These are phyloP conservation scores for Goffeauzyma gilvescens DNA, from an alignment of 768 basidiomycete genomes.

Conservation along the genomic window DNA sequence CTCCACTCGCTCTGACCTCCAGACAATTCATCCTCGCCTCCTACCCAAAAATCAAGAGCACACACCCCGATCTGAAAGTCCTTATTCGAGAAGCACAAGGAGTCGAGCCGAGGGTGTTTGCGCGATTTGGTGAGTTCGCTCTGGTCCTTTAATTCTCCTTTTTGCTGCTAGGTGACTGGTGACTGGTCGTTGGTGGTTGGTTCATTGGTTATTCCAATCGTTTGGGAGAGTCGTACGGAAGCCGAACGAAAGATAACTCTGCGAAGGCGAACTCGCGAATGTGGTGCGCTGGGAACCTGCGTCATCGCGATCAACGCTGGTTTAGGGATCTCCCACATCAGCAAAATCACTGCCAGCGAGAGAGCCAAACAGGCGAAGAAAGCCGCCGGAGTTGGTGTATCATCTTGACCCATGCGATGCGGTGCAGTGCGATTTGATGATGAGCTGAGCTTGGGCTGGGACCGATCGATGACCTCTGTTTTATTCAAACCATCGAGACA, in stretches of 20 bases:
- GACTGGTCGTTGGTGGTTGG: neutral
- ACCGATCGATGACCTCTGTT: no score
- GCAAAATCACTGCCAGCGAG: no score
- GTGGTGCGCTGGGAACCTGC: neutral
- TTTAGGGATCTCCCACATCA: no score
- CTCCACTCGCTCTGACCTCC: no score
- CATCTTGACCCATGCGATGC: no score
- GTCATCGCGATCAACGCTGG: no score
- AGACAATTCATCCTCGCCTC: conserved; percentile 29
- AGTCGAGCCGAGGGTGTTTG: conserved; percentile 27
- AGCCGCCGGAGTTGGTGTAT: no score
- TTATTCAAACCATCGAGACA: no score
- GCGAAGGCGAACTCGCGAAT: neutral
- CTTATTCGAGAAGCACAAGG: conserved; percentile 30
- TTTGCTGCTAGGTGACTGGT: neutral
- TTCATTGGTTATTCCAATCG: neutral
- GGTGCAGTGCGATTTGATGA: no score
- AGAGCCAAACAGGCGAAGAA: no score
- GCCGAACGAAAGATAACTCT: neutral
- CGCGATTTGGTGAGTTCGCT: conserved; percentile 32
- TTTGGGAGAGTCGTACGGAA: neutral
- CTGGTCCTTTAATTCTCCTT: neutral
- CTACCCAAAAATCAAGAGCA: conserved; percentile 28
- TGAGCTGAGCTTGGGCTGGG: no score
- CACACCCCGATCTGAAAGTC: conserved; percentile 31